These are phyloP conservation scores for Colletotrichum truncatum DNA, from an alignment of 2,329 filamentous ascomycete species.

Conservation along the genomic window DNA sequence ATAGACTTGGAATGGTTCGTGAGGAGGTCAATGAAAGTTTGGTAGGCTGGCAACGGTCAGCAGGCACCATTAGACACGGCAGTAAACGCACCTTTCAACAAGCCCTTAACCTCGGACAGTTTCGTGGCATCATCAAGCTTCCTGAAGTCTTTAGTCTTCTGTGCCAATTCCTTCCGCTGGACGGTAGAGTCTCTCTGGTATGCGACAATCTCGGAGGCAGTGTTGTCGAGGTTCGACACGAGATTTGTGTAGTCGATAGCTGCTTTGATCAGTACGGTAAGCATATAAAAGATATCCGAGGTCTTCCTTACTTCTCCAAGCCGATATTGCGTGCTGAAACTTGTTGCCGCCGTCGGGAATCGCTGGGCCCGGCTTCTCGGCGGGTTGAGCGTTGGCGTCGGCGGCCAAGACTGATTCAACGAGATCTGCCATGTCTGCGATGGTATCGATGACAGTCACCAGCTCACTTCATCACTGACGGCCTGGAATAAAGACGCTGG, in stretches of 20 bases:
- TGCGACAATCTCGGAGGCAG: constrained; percentile 92
- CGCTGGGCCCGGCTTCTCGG: neutral
- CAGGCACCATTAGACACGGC: neutral
- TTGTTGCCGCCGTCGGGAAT: constrained; percentile 77
- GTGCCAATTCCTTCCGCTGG: constrained; percentile 95
- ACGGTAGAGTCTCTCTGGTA: constrained; percentile 96
- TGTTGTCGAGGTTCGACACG: constrained; percentile 86
- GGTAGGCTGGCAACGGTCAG: constrained; percentile 73
- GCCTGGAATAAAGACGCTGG: neutral
- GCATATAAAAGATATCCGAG: constrained; percentile 31
- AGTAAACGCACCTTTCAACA: constrained; percentile 77
- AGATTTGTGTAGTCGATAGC: constrained; percentile 88
- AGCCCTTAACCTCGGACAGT: constrained; percentile 84
- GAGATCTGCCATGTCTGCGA: constrained; percentile 35
- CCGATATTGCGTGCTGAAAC: constrained; percentile 94
- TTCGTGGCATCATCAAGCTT: constrained; percentile 92
- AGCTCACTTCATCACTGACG: constrained; percentile 22
- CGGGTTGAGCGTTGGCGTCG: constrained; percentile 17
- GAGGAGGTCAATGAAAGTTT: constrained; percentile 95
- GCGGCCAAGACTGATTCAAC: constrained; percentile 30
- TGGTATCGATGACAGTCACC: neutral
- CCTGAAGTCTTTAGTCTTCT: constrained; percentile 98
- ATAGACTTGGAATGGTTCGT: constrained; percentile 96
- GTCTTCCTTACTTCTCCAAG: constrained; percentile 82
- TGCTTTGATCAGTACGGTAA: constrained; percentile 48